Percentiles rank a stretch among this genome's conserved stretches.
Conservation (phyloP, 148 eudicot species). For the Silene uniflora region DNA sequence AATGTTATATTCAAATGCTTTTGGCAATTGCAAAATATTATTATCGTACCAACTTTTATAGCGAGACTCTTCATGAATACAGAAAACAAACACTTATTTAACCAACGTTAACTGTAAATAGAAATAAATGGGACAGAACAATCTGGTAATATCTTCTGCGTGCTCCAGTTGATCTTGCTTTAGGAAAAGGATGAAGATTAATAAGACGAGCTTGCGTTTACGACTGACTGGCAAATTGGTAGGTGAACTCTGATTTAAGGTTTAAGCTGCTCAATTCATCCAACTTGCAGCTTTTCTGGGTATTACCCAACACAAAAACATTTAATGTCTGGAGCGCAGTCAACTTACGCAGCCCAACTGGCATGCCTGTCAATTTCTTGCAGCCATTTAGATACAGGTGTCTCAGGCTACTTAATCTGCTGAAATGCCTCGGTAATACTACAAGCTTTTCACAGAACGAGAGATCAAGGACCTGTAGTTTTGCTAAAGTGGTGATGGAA, state of each 20-base stretch:
- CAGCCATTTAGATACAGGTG: slow-evolving; percentile 2
- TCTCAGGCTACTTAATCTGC: slow-evolving; percentile 3
- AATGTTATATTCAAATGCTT: too few species aligned
- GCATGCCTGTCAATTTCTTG: background rate
- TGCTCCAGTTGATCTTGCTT: background rate
- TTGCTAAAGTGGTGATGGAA: background rate
- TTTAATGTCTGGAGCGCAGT: slow-evolving; percentile 13
- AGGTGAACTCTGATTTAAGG: slow-evolving; percentile 11
- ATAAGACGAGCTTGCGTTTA: background rate
- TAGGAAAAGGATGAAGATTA: too few species aligned
- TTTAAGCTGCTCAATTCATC: slow-evolving; percentile 9
- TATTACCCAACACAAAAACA: background rate
- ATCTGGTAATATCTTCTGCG: too few species aligned
- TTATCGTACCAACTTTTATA: too few species aligned
- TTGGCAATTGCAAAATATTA: too few species aligned
- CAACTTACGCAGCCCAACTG: slow-evolving; percentile 15
- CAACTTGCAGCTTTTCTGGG: background rate
- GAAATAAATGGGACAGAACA: too few species aligned
- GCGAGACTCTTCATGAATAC: too few species aligned
- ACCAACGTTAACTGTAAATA: too few species aligned
- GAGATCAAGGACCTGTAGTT: slow-evolving; percentile 8
- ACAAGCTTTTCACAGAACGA: background rate
- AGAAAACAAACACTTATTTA: too few species aligned
- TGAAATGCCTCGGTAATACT: background rate
- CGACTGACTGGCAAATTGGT: background rate